Evolutionary conservation across 2,329 filamentous ascomycete genomes (phyloP).

Genomic region (Pseudodiploospora longispora): DNA sequence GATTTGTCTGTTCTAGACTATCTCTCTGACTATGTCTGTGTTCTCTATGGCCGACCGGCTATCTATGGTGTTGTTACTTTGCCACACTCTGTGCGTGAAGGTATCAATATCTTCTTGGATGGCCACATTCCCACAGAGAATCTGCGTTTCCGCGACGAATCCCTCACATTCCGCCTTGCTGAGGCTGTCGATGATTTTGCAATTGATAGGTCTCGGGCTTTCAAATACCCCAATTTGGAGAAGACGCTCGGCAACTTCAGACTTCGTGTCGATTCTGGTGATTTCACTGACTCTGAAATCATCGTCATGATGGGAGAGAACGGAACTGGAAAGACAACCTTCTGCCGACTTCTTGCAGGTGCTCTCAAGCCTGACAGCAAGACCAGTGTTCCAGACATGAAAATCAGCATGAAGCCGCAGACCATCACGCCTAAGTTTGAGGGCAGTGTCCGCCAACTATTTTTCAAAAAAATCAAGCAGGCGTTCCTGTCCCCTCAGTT

Average conservation of each 20-base stretch:
- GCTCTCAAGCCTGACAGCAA: constrained; percentile 82
- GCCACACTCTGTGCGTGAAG: constrained; percentile 91
- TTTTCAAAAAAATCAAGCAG: constrained; percentile 99
- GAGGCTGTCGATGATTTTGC: constrained; percentile 86
- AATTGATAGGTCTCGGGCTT: constrained; percentile 74
- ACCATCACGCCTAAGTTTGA: constrained; percentile 98
- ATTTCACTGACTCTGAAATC: constrained; percentile 97
- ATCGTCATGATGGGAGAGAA: constrained; percentile 99
- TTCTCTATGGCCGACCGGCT: constrained; percentile 90
- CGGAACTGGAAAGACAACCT: constrained; percentile 98
- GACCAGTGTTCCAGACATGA: constrained; percentile 79
- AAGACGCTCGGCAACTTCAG: constrained; percentile 89
- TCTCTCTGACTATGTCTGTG: constrained; percentile 96
- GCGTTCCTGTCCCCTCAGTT: constrained; percentile 96
- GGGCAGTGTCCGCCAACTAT: constrained; percentile 91
- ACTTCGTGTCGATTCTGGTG: constrained; percentile 69
- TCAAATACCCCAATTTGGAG: constrained; percentile 81
- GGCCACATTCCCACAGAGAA: constrained; percentile 98
- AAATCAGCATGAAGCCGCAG: constrained; percentile 98
- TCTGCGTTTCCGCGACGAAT: constrained; percentile 94
- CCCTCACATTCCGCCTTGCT: constrained; percentile 86
- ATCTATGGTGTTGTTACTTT: constrained; percentile 97
- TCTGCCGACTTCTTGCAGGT: constrained; percentile 92
- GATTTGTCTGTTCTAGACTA: constrained; percentile 98
- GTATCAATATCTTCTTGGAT: constrained; percentile 98